Percentiles rank a stretch among this genome's conserved stretches.
phyloP scores from a whole-genome alignment of 441 rosid species.

The Geranium incanum region DNA sequence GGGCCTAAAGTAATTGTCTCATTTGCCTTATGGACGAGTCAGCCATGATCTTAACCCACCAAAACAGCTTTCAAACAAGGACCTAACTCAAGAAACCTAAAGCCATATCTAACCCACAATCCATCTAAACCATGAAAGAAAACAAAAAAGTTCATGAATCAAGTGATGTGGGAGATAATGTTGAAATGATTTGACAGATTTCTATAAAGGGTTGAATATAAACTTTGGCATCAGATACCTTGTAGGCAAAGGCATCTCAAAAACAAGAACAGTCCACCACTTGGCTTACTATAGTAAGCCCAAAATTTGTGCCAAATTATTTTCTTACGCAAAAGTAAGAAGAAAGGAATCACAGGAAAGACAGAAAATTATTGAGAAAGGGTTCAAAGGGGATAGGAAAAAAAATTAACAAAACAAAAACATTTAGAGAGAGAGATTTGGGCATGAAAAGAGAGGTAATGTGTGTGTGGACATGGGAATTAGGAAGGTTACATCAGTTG shows the following conservation, averaged over 20 bases:
- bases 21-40: no score
- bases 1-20: no score
- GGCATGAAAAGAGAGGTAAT: background rate
- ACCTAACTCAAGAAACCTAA: no score
- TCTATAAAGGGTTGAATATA: background rate
- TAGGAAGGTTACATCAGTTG: constrained; percentile 23
- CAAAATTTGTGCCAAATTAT: background rate
- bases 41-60: background rate
- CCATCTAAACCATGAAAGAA: background rate
- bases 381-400: background rate
- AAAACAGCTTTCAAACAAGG: background rate
- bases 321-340: background rate
- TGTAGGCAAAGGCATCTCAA: background rate
- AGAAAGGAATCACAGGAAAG: background rate
- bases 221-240: background rate
- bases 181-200: background rate
- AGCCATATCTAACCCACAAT: background rate
- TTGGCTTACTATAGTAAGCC: background rate
- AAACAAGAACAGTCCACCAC: background rate
- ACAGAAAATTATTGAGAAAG: background rate
- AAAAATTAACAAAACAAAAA: no score
- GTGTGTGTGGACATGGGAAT: constrained; percentile 24
- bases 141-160: no score
- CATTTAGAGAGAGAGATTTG: background rate
- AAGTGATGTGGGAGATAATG: background rate